Conservation (phyloP, 1,284 basidiomycete species). For the Sutorius eximius region DNA sequence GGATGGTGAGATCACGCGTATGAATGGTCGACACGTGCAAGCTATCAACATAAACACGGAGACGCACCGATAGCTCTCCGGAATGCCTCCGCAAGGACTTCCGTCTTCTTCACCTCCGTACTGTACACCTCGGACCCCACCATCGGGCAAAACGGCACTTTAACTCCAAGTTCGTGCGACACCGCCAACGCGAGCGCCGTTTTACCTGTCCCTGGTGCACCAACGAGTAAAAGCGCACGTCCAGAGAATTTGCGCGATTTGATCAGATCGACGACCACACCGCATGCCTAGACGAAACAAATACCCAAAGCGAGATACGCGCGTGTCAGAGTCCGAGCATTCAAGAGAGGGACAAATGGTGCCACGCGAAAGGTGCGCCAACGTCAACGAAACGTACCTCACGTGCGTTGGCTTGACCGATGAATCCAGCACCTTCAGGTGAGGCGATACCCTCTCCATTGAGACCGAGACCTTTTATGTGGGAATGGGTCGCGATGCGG, state of each 20-base stretch:
- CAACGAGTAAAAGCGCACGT: slow-evolving; percentile 82
- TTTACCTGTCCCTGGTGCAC: slow-evolving; percentile 92
- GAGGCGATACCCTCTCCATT: slow-evolving; percentile 82
- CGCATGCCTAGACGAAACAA: slow-evolving; percentile 72
- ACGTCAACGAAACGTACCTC: slow-evolving; percentile 60
- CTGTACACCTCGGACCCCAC: slow-evolving; percentile 97
- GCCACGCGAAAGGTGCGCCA: not conserved
- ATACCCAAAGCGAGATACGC: not conserved
- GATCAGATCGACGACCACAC: slow-evolving; percentile 88
- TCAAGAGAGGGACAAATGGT: not conserved
- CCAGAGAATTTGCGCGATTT: slow-evolving; percentile 92
- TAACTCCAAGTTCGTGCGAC: slow-evolving; percentile 90
- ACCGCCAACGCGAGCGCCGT: slow-evolving; percentile 94
- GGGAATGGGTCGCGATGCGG: slow-evolving; percentile 90
- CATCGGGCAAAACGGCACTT: slow-evolving; percentile 98
- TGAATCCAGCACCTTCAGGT: slow-evolving; percentile 79
- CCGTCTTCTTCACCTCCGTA: slow-evolving; percentile 98
- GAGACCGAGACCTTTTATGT: slow-evolving; percentile 95
- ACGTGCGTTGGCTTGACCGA: slow-evolving; percentile 87
- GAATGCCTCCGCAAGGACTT: slow-evolving; percentile 96
- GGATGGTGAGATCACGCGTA: not conserved
- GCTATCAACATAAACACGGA: not conserved
- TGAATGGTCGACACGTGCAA: not conserved
- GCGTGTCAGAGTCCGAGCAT: not conserved
- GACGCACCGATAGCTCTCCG: slow-evolving; percentile 89